Percentiles rank a stretch among this genome's conserved stretches.
phyloP scores from a whole-genome alignment of 75 land plant species.

The Pinus taeda region DNA sequence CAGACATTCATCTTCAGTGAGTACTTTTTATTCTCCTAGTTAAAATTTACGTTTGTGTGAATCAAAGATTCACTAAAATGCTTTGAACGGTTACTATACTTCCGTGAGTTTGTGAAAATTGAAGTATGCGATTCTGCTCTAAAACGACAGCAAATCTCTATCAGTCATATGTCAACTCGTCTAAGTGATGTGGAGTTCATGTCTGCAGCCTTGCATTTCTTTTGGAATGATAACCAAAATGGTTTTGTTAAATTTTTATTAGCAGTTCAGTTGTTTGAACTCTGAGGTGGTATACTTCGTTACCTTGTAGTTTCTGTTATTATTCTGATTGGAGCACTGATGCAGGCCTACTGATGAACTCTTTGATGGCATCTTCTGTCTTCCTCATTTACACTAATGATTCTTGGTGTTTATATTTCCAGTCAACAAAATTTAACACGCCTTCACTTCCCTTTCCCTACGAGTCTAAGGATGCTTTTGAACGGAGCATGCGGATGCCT shows the following conservation, averaged over 20 bases:
- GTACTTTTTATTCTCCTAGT: too few species aligned
- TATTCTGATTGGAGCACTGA: background rate
- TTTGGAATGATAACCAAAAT: too few species aligned
- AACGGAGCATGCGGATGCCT: slow-evolving; percentile 87
- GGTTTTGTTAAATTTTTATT: background rate
- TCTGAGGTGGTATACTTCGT: background rate
- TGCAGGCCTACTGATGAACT: background rate
- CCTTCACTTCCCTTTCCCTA: slow-evolving; percentile 56
- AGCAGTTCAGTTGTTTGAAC: background rate
- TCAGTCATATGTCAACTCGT: too few species aligned
- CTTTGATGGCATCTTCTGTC: background rate
- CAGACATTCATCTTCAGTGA: too few species aligned
- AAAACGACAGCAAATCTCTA: too few species aligned
- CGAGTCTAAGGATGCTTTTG: slow-evolving; percentile 53
- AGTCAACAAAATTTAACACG: slow-evolving; percentile 72
- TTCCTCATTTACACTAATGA: background rate
- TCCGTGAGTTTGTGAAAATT: too few species aligned
- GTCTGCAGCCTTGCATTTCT: too few species aligned
- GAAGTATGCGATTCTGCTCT: too few species aligned
- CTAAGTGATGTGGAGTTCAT: too few species aligned
- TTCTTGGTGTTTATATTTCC: slow-evolving; percentile 10
- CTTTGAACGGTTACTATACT: too few species aligned
- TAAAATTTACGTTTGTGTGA: too few species aligned
- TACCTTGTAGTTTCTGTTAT: background rate
- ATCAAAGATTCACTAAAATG: too few species aligned